A percentile compares a stretch with the other conserved stretches of the same genome.
Conservation (phyloP, 2,329 filamentous ascomycete species). For the Byssoonygena ceratinophila region DNA sequence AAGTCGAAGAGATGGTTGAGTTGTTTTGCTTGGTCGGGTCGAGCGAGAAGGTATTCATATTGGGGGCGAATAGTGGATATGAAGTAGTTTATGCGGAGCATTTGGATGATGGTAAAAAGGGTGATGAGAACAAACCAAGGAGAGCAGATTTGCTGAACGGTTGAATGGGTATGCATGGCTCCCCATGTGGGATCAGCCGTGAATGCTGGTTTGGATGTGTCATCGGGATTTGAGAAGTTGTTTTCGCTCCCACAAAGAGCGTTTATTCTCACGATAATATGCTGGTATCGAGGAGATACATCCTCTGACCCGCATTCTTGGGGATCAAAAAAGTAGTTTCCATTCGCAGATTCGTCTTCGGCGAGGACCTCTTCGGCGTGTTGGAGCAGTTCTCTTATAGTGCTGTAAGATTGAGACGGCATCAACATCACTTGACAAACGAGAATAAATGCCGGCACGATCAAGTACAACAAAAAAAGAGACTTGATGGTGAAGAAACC, state of each 20-base stretch:
- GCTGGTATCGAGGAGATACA: constrained; percentile 3
- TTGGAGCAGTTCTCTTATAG: constrained; percentile 68
- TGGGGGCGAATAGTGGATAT: constrained; percentile 73
- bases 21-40: constrained; percentile 49
- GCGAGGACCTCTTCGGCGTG: constrained; percentile 50
- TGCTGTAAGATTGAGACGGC: constrained; percentile 70
- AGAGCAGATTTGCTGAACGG: constrained; percentile 60
- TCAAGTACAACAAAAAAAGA: constrained; percentile 64
- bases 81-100: constrained; percentile 78
- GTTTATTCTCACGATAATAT: constrained; percentile 42
- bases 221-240: not conserved
- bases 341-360: constrained; percentile 43
- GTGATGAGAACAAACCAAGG: constrained; percentile 79
- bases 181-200: constrained; percentile 62
- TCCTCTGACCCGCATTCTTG: not conserved
- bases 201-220: constrained; percentile 37
- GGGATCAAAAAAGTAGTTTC: not conserved
- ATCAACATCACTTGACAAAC: constrained; percentile 59
- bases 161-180: constrained; percentile 63
- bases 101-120: constrained; percentile 62
- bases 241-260: constrained; percentile 47
- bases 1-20: constrained; percentile 80
- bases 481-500: constrained; percentile 43
- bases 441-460: constrained; percentile 58
- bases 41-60: constrained; percentile 64